These are phyloP conservation scores for Stevia rebaudiana DNA, from an alignment of 140 eudicot species.

Conservation along the genomic window DNA sequence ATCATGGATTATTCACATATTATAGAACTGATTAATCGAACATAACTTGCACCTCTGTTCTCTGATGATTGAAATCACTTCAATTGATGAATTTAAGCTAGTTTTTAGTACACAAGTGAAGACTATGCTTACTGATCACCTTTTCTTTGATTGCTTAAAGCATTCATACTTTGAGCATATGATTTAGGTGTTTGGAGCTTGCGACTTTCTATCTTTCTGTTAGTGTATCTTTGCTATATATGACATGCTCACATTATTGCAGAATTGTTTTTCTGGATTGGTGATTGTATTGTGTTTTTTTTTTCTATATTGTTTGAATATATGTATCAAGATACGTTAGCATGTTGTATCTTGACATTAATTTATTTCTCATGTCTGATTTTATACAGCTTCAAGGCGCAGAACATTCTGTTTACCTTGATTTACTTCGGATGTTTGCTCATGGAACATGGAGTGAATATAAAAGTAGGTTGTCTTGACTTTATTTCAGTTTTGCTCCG, in stretches of 20 bases:
- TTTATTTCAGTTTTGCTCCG: neutral
- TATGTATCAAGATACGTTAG: neutral
- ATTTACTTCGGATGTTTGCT: constrained; percentile 85
- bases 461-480: constrained; percentile 53
- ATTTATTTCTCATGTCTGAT: constrained; percentile 5
- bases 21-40: neutral
- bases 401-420: constrained; percentile 49
- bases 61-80: too few relatives aligned
- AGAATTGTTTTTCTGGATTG: neutral
- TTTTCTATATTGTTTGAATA: constrained; percentile 3
- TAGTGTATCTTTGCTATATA: neutral
- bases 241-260: neutral
- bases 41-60: neutral
- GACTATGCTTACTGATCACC: neutral
- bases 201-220: neutral
- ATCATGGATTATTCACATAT: neutral
- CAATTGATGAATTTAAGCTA: neutral
- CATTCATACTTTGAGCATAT: neutral
- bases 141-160: neutral
- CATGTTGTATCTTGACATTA: constrained; percentile 11
- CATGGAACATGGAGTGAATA: constrained; percentile 95
- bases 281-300: neutral
- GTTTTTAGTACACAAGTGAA: neutral
- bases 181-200: neutral
- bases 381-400: constrained; percentile 80